Evolutionary conservation across 2,329 filamentous ascomycete species (phyloP).

Genomic region (Dactylellina drechsleri): DNA sequence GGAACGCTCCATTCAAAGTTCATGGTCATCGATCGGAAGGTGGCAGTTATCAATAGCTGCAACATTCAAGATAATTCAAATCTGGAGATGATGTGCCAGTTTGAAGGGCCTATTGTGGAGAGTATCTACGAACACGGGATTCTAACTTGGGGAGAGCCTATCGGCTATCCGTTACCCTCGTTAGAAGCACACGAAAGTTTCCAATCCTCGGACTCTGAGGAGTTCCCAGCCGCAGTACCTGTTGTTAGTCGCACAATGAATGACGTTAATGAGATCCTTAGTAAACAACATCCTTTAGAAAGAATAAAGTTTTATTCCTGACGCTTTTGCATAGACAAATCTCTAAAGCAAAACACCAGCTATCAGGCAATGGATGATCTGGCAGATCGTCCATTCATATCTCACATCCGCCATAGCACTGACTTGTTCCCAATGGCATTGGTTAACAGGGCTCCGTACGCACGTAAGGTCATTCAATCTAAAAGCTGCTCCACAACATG

Average conservation of each 20-base stretch:
- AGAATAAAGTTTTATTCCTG: neutral
- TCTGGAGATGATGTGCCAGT: conserved; percentile 52
- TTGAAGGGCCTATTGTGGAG: conserved; percentile 41
- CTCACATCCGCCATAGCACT: neutral
- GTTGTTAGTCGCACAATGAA: neutral
- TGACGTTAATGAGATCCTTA: conserved; percentile 9
- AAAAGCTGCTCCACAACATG: neutral
- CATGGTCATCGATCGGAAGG: conserved; percentile 38
- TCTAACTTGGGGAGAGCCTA: conserved; percentile 17
- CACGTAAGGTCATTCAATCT: conserved; percentile 3
- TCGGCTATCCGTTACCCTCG: neutral
- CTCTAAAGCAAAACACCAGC: neutral
- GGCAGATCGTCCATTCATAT: neutral
- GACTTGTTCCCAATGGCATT: conserved; percentile 27
- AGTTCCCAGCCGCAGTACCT: neutral
- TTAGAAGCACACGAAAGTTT: neutral
- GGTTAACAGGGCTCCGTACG: conserved; percentile 27
- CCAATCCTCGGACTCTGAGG: too few relatives aligned
- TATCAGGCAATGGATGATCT: conserved; percentile 6
- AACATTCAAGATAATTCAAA: conserved; percentile 53
- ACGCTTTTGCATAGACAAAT: neutral
- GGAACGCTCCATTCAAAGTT: conserved; percentile 50
- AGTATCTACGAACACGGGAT: conserved; percentile 34
- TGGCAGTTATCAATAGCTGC: conserved; percentile 37
- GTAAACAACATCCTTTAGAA: neutral